Evolutionary conservation across 805 yeast genomes (phyloP).

Genomic region (Jamesozyma spencerorum): DNA sequence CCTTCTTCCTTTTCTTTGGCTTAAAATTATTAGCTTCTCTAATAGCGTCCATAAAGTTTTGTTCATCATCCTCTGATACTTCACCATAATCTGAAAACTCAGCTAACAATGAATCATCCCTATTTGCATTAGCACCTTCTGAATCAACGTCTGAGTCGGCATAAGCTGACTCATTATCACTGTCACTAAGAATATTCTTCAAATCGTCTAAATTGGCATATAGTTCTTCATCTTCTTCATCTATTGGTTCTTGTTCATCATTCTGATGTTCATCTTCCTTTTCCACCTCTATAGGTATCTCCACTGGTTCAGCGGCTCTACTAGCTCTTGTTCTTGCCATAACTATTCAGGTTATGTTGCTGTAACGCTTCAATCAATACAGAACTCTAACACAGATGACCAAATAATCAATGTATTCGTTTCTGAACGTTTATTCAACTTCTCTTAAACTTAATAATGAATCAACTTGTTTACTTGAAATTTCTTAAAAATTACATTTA

Average conservation of each 20-base stretch:
- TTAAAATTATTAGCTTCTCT: slow-evolving; percentile 60
- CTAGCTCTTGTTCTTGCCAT: background rate
- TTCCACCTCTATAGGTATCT: background rate
- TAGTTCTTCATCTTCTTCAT: slow-evolving; percentile 22
- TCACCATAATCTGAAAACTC: slow-evolving; percentile 32
- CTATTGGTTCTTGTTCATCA: background rate
- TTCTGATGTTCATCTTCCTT: background rate
- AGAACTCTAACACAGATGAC: too few relatives aligned
- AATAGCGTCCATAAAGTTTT: slow-evolving; percentile 50
- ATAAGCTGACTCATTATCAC: slow-evolving; percentile 8
- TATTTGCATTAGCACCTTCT: slow-evolving; percentile 8
- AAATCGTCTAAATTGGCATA: slow-evolving; percentile 30
- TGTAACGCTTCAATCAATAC: background rate
- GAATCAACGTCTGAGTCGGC: slow-evolving; percentile 5
- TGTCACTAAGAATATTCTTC: slow-evolving; percentile 15
- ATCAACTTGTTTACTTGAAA: background rate
- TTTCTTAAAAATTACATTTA: background rate
- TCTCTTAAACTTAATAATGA: too few relatives aligned
- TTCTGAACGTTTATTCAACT: too few relatives aligned
- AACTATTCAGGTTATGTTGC: background rate
- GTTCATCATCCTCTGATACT: slow-evolving; percentile 34
- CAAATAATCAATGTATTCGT: too few relatives aligned
- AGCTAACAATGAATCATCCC: slow-evolving; percentile 31
- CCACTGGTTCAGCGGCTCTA: background rate
- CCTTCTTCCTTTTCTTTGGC: slow-evolving; percentile 30